Evolutionary conservation across 2,329 filamentous ascomycete species (phyloP), one percentile per base, ranked within the genome.

Genomic region (Zopfia rhizophila): DNA sequence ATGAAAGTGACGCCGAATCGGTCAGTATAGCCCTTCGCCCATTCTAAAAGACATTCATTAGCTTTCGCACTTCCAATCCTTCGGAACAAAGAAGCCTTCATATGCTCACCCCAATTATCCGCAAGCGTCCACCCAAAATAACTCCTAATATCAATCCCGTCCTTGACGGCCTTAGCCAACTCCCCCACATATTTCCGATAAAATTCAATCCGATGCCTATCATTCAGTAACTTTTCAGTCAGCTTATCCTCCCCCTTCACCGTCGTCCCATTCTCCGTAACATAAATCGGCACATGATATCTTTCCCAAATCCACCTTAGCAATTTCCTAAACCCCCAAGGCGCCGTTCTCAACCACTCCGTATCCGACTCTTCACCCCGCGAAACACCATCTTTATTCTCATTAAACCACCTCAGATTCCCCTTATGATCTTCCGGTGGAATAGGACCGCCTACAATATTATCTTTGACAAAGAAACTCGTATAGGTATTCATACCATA

Each of bases 401-500:
- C 65, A 46, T 71, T 71, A 12, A 66, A 54, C 7, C 70, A 60
- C 7, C 72, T 61, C 3, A 75, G 55, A 28, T 76, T 75, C 16
- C 73, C 73, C n/a, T 67, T 62, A 51, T 74, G 69, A 36, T 76
- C 73, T 22, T 68, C n/a, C n/a, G n/a, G n/a, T n/a, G n/a, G n/a
- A n/a, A n/a, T n/a, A n/a, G n/a, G n/a, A n/a, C n/a, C n/a, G n/a
- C n/a, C n/a, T n/a, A n/a, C n/a, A n/a, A n/a, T n/a, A n/a, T n/a
- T n/a, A n/a, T n/a, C n/a, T n/a, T n/a, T n/a, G n/a, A 73, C 61
- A 23, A 65, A 76, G 30, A 74, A 75, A 0, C 72, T 66, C 1
- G 72, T 73, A 56, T 76, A 77, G 11, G 71, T 74, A 53, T 76
- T 75, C 70, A 76, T 76, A 21, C 73, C 74, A 38, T 75, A 76